phyloP scores from a whole-genome alignment of 768 basidiomycete genomes.

The Gelatoporia subvermispora region DNA sequence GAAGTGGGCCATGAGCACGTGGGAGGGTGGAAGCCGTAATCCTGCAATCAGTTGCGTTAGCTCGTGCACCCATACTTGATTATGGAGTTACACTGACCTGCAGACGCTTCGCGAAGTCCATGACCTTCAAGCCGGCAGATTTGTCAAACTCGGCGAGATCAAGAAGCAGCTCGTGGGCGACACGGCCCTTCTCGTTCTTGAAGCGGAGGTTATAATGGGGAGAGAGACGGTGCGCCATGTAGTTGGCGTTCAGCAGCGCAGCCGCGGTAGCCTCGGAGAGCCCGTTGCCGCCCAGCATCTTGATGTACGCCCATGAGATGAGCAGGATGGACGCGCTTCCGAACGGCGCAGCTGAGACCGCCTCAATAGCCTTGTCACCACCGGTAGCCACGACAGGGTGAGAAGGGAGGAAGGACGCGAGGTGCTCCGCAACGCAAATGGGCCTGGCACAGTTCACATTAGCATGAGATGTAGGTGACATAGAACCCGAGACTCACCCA shows the following conservation, averaged over 20 bases:
- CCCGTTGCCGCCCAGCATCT: conserved; percentile 96
- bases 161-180: conserved; percentile 94
- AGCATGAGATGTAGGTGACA: conserved; percentile 4
- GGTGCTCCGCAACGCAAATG: conserved; percentile 90
- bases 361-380: conserved; percentile 70
- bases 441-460: conserved; percentile 43
- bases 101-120: conserved; percentile 93
- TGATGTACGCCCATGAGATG: conserved; percentile 99
- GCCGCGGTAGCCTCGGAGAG: conserved; percentile 80
- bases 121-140: conserved; percentile 82
- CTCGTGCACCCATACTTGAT: neutral
- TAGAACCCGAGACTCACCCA: conserved; percentile 45
- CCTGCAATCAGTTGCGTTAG: conserved; percentile 35
- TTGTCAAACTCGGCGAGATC: conserved; percentile 96
- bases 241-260: conserved; percentile 93
- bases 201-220: conserved; percentile 83
- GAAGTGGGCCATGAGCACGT: conserved; percentile 98
- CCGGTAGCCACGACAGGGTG: conserved; percentile 73
- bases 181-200: conserved; percentile 85
- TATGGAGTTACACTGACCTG: conserved; percentile 45
- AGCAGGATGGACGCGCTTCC: conserved; percentile 93
- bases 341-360: conserved; percentile 88
- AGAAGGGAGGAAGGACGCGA: conserved; percentile 89
- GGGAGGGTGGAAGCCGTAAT: conserved; percentile 93
- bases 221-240: conserved; percentile 87